Conservation (phyloP, 257 asterid genomes). For the Orobanche coerulescens region DNA sequence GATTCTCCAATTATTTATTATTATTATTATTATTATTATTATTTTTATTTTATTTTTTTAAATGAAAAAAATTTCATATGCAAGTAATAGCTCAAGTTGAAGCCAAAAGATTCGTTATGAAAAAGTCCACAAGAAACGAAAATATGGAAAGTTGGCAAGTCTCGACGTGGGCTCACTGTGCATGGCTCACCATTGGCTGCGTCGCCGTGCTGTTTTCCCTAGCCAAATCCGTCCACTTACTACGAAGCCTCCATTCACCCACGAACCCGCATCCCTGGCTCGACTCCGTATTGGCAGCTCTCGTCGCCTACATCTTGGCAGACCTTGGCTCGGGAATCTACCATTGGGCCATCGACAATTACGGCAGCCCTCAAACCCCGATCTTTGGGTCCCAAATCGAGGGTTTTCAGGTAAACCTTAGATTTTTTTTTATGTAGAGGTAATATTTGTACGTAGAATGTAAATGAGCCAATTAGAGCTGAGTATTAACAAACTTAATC, state of each 20-base stretch:
- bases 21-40: too few species aligned
- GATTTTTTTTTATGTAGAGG: too few species aligned
- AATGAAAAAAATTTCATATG: too few species aligned
- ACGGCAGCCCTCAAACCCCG: conserved; percentile 31
- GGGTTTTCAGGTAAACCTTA: conserved; percentile 23
- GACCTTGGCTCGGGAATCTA: conserved; percentile 37
- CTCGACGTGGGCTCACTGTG: conserved; percentile 30
- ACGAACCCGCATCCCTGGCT: conserved; percentile 14
- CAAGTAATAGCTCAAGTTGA: too few species aligned
- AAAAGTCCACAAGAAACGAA: not conserved
- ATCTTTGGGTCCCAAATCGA: conserved; percentile 36
- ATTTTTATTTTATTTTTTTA: too few species aligned
- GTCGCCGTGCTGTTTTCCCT: conserved; percentile 24
- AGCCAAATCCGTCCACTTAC: conserved; percentile 17
- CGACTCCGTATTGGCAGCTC: not conserved
- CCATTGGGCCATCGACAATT: conserved; percentile 48
- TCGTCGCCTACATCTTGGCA: conserved; percentile 30
- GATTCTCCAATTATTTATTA: too few species aligned
- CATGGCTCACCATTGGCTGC: conserved; percentile 33
- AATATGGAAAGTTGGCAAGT: conserved; percentile 21
- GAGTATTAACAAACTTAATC: too few species aligned
- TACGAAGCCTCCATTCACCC: not conserved
- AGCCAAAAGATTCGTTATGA: not conserved
- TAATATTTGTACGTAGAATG: too few species aligned
- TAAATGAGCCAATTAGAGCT: too few species aligned